These are phyloP conservation scores for Linum lewisii DNA, from an alignment of 345 rosid species.

Conservation along the genomic window DNA sequence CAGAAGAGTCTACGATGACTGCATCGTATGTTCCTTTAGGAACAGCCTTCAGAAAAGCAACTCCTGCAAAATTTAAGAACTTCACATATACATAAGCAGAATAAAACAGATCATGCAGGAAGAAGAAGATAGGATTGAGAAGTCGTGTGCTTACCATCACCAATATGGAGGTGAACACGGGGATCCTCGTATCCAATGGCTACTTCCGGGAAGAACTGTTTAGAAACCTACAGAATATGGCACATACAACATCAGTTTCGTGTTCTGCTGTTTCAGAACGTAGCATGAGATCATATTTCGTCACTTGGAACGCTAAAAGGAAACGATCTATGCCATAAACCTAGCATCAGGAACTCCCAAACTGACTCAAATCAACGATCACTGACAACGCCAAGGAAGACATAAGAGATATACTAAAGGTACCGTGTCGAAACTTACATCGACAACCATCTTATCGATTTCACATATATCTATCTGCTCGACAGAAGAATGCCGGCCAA, in stretches of 20 bases:
- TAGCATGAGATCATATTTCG: background rate
- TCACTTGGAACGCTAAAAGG: background rate
- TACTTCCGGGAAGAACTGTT: constrained; percentile 67
- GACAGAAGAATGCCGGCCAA: constrained; percentile 74
- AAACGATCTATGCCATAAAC: background rate
- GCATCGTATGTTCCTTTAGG: constrained; percentile 86
- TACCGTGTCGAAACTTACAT: constrained; percentile 60
- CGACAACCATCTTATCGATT: constrained; percentile 93
- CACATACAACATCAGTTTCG: background rate
- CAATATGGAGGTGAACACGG: constrained; percentile 72
- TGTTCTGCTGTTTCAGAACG: background rate
- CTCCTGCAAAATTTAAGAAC: constrained; percentile 39
- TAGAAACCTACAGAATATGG: constrained; percentile 52
- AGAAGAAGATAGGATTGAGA: no score
- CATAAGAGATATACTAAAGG: no score
- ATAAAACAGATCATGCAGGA: background rate
- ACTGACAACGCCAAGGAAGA: background rate
- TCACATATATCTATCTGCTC: constrained; percentile 90
- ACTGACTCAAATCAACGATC: background rate
- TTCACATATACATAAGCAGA: background rate
- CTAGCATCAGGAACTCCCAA: background rate
- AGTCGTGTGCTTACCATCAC: constrained; percentile 55
- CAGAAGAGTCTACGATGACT: constrained; percentile 88
- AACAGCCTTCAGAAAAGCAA: constrained; percentile 72
- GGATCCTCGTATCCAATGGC: constrained; percentile 91